Conservation (phyloP, 1,139 yeast species). For the Candida sp. region DNA sequence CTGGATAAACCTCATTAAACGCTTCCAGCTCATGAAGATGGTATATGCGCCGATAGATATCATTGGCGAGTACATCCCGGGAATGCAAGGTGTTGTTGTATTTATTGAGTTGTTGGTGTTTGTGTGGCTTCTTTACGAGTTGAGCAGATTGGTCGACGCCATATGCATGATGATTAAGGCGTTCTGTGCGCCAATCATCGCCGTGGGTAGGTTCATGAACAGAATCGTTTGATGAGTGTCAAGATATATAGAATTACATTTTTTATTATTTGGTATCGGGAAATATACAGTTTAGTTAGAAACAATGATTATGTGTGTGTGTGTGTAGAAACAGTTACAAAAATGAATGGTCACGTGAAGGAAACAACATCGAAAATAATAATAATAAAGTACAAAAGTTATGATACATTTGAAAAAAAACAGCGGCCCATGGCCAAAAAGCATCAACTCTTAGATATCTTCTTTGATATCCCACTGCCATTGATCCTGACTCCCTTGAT, state of each 20-base stretch:
- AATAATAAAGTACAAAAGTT: neutral
- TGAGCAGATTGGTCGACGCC: constrained; percentile 48
- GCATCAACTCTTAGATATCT: constrained; percentile 1
- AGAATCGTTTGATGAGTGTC: constrained; percentile 29
- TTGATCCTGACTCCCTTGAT: constrained; percentile 50
- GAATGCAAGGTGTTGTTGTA: constrained; percentile 43
- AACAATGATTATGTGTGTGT: neutral
- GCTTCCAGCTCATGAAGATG: constrained; percentile 39
- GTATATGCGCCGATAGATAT: constrained; percentile 49
- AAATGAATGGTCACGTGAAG: neutral
- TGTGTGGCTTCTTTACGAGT: constrained; percentile 47
- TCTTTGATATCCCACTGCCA: constrained; percentile 27
- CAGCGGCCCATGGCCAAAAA: neutral
- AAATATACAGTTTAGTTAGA: neutral
- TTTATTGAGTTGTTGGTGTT: constrained; percentile 42
- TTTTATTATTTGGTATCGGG: neutral
- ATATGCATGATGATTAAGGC: constrained; percentile 53
- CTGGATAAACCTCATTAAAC: constrained; percentile 38
- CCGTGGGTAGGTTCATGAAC: constrained; percentile 50
- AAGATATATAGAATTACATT: neutral
- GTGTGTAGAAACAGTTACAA: too few relatives aligned
- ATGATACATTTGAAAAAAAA: neutral
- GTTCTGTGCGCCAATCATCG: constrained; percentile 53
- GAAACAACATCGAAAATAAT: neutral
- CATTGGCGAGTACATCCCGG: constrained; percentile 42